Evolutionary conservation across 2,329 filamentous ascomycete species (phyloP), one percentile per base, ranked within the genome.

Genomic region (Cytospora piceicola): DNA sequence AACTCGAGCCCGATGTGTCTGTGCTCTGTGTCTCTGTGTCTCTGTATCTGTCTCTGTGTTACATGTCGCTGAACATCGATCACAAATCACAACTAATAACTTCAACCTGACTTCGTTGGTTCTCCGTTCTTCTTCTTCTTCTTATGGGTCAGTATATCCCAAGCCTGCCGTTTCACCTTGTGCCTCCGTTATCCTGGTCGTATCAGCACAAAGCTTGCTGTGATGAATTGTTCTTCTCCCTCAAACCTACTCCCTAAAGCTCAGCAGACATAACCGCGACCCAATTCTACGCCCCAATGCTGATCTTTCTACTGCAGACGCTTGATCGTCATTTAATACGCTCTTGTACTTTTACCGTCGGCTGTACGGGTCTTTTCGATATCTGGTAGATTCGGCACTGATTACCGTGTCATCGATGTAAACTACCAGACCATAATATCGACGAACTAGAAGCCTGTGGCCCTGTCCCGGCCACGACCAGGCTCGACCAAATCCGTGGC

Each of bases 241-340:
- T 32, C 11, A 11, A 36, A 36, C 34, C 12, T 36, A 4, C 39
- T n/a, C 58, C 15, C 12, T 8, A 49, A 12, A 4, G n/a, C 46
- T 7, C n/a, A 49, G n/a, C 24, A 27, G 20, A n/a, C 4, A 54
- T 60, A 29, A 15, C 27, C 39, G 27, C 54, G 52, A n/a, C 22
- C 39, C 51, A 34, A n/a, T 49, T 32, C 51, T 30, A 30, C 53
- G 52, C 51, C 52, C 30, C 42, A 20, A 59, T 67, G 42, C 61
- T 67, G 61, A 64, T 64, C 61, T 24, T 27, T 30, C 57, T 36
- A 30, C 52, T 30, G 61, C 57, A 67, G 61, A 56, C 58, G 51
- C 39, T 22, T 42, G 53, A 56, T 61, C 36, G 36, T 51, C 55
- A 58, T 58, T 34, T 57, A 51, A 51, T 30, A 15, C 22, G 39